Base-by-base conservation (phyloP, 1,284 basidiomycete species). In the Uromyces viciae-fabae region DNA sequence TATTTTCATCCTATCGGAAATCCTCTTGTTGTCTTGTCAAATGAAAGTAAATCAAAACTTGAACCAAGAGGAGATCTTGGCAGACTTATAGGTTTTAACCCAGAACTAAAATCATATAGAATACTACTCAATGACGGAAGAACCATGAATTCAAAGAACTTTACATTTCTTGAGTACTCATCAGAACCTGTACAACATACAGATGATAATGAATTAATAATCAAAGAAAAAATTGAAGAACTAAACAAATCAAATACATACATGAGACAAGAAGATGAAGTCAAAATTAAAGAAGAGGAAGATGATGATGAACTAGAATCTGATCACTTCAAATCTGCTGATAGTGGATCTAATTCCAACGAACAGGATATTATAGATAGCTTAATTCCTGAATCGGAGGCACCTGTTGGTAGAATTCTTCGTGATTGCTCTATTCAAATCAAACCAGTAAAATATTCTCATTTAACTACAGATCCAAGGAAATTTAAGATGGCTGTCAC, bases 1-100 rank as follows among this genome's bases (percentile, higher is more conserved):
- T 69, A 28, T 17, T 69, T 69, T n/a, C 42, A 49, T 46, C 66
- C 66, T 17, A 69, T 69, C 19, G 42, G 66, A 11, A 66, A 43
- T 66, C 38, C 38, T 8, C 19, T n/a, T n/a, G n/a, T 66, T 25
- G 1, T 46, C 22, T 28, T 17, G 9, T 9, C 38, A 14, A 22
- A 69, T 17, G 33, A 46, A 17, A 5, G 19, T 1, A 46, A 46
- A n/a, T n/a, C n/a, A 1, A 69, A 69, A 43, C 42, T 69, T 5
- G 2, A 46, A 17, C 66, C 66, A 17, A 46, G 15, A 31, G 42
- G 66, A 3, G 66, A 49, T 7, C 25, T 69, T 19, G 66, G 66
- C 0, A 28, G 11, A 2, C 25, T 69, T 11, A 28, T 69, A 5
- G 66, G 66, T 5, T 69, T 31, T 28, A 69, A 69, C 22, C 38